A percentile compares a stretch with the other conserved stretches of the same genome.
phyloP scores from a whole-genome alignment of 129 eudicot species.

The Chrysanthemum lavandulifolium region DNA sequence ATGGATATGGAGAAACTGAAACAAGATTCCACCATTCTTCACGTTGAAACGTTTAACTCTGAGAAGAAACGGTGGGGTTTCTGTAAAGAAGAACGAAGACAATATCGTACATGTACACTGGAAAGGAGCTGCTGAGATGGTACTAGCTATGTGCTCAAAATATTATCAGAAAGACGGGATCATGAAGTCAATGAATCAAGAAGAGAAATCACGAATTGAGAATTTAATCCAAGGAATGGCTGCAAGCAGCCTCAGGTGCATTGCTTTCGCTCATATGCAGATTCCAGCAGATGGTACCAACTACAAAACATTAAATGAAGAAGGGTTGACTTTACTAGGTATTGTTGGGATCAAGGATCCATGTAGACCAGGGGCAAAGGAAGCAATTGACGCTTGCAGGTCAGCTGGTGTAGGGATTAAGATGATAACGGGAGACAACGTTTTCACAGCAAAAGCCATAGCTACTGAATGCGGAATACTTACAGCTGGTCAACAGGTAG shows the following conservation, averaged over 20 bases:
- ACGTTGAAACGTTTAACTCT: slow-evolving; percentile 59
- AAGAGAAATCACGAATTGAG: slow-evolving; percentile 36
- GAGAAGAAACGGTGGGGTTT: slow-evolving; percentile 66
- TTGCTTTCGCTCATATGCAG: slow-evolving; percentile 58
- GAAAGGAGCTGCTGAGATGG: slow-evolving; percentile 79
- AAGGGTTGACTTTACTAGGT: slow-evolving; percentile 9
- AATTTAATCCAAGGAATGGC: slow-evolving; percentile 66
- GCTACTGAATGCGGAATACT: slow-evolving; percentile 12
- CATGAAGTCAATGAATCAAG: slow-evolving; percentile 22
- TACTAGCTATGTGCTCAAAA: slow-evolving; percentile 55
- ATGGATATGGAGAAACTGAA: slow-evolving; percentile 54
- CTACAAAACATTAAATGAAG: slow-evolving; percentile 19
- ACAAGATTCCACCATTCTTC: slow-evolving; percentile 38
- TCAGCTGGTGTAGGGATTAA: slow-evolving; percentile 14
- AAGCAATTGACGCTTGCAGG: slow-evolving; percentile 53
- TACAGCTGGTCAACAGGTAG: neutral
- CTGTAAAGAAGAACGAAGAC: slow-evolving; percentile 31
- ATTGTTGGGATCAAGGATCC: slow-evolving; percentile 70
- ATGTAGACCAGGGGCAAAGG: slow-evolving; percentile 52
- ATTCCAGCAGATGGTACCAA: slow-evolving; percentile 22
- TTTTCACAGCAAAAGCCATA: slow-evolving; percentile 14
- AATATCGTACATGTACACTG: slow-evolving; percentile 43
- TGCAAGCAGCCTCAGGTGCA: slow-evolving; percentile 73
- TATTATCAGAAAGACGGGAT: slow-evolving; percentile 40
- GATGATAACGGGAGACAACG: slow-evolving; percentile 12